Conservation (phyloP, 2,329 filamentous ascomycete species). For the Trichoderma guizhouense region DNA sequence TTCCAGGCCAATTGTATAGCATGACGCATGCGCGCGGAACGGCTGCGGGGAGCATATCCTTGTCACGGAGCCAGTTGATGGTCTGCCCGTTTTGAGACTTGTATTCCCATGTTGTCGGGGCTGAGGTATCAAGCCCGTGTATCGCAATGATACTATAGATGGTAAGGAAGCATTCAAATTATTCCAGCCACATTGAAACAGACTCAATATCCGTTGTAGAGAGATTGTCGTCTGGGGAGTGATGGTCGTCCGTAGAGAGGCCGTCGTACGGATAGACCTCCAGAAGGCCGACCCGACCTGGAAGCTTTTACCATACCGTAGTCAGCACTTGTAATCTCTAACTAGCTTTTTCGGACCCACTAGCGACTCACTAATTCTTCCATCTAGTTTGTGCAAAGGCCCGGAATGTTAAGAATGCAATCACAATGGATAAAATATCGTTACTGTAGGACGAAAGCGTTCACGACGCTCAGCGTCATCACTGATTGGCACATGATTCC, state of each 20-base stretch:
- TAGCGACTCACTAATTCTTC: background rate
- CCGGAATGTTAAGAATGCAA: background rate
- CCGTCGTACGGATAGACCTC: background rate
- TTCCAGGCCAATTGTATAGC: background rate
- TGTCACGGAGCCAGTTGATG: background rate
- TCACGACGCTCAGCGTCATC: background rate
- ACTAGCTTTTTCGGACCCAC: background rate
- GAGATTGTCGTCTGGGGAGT: background rate
- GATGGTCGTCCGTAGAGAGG: background rate
- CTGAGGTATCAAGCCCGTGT: background rate
- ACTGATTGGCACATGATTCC: background rate
- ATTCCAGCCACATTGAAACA: background rate
- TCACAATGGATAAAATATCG: background rate
- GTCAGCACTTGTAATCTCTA: background rate
- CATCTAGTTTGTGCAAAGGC: background rate
- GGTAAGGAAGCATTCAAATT: background rate
- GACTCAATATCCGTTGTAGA: background rate
- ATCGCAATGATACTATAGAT: background rate
- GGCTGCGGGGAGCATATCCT: background rate
- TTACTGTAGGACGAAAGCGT: background rate
- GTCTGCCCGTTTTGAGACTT: background rate
- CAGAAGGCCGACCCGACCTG: background rate
- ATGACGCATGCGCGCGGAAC: background rate
- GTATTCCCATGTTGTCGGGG: background rate
- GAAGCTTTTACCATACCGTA: background rate